Base-by-base conservation (phyloP, 257 asterid species). In the Ilex asprella region DNA sequence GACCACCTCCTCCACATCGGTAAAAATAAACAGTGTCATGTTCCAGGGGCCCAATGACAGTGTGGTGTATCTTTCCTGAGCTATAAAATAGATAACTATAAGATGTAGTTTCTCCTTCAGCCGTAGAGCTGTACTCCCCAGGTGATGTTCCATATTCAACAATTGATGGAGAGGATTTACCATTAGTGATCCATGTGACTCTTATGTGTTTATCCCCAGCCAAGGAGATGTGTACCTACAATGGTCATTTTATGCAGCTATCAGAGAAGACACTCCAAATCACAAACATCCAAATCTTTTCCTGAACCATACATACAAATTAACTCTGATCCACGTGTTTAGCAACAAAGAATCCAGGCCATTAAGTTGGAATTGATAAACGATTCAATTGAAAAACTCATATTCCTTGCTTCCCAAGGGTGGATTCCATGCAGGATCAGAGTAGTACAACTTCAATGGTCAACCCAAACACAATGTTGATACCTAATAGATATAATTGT, bases 181-280 rank as follows among this genome's bases (percentile, higher is more conserved):
- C 76, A 41, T 54, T 67, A 10, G 95, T 89, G 55, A 85, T 69
- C 96, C 97, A 86, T 11, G 96, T 60, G 31, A 89, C 67, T 13
- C 96, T 78, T 82, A 89, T 82, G 68, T 82, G 89, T 21, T 80
- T 79, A 53, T 67, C 82, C 49, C 97, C 96, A 21, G 97, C 99
- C 68, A 93, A 81, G 66, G 99, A 89, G 74, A 84, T 81, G 81
- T 93, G 99, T 60, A 92, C 98, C 98, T 92, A 73, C 68, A 63
- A 3, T 35, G 41, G 41, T 35, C 41, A 35, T 35, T 35, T 4
- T 4, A 35, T 35, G 41, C 41, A 35, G 41, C 41, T 35, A 35
- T 35, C 41, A 35, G 41, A 35, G 8, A 35, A 35, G 41, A 35
- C 5, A 35, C 41, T 35, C 8, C 41, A 35, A 7, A 35, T 35